Conservation (phyloP, 75 land plant species). For the Pinus taeda region DNA sequence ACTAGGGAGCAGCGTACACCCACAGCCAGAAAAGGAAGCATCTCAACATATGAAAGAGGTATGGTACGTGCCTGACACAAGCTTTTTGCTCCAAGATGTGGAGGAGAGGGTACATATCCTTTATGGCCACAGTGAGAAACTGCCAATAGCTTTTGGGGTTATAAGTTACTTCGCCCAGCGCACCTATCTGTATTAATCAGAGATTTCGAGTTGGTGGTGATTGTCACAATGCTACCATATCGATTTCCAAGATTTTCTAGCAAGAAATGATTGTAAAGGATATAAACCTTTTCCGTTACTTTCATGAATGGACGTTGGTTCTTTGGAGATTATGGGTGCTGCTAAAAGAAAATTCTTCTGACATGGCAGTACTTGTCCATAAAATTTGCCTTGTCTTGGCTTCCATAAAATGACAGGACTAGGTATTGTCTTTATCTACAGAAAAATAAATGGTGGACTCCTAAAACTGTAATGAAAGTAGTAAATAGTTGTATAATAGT, state of each 20-base stretch:
- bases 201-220: constrained; percentile 20
- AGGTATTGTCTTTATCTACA: too few relatives aligned
- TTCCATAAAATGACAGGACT: too few relatives aligned
- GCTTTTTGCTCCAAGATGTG: constrained; percentile 15
- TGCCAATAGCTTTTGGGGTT: constrained; percentile 30
- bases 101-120: neutral
- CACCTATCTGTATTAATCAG: constrained; percentile 14
- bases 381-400: too few relatives aligned
- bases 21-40: constrained; percentile 30
- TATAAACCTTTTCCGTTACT: constrained; percentile 17
- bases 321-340: constrained; percentile 12
- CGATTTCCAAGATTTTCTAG: constrained; percentile 15
- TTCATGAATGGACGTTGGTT: constrained; percentile 32
- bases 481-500: too few relatives aligned
- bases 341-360: too few relatives aligned
- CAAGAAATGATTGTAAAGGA: constrained; percentile 23
- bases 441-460: too few relatives aligned
- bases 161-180: constrained; percentile 19
- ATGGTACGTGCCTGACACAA: constrained; percentile 25
- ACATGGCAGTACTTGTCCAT: too few relatives aligned
- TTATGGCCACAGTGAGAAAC: constrained; percentile 3
- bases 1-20: constrained; percentile 45
- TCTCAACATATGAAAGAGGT: constrained; percentile 45
- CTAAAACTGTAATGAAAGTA: too few relatives aligned
- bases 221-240: constrained; percentile 26